Evolutionary conservation across 805 yeast genomes (phyloP).

Genomic region (Limtongia smithiae): DNA sequence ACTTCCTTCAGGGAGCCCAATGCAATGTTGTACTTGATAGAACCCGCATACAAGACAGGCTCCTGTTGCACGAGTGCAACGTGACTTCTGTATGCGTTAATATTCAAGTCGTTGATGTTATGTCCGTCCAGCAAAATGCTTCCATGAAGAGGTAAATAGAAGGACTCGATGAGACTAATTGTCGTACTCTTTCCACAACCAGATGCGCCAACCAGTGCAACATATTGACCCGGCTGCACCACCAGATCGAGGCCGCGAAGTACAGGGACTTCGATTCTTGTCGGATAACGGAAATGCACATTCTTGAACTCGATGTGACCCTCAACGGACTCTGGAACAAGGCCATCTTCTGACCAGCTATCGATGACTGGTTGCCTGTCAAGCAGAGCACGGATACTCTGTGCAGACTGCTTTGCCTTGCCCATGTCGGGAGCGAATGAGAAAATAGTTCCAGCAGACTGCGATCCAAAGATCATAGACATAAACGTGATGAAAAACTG

Average conservation of each 20-base stretch:
- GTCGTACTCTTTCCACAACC: constrained; percentile 47
- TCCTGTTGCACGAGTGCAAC: constrained; percentile 64
- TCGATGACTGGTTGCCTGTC: constrained; percentile 39
- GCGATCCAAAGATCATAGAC: constrained; percentile 43
- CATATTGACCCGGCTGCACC: constrained; percentile 73
- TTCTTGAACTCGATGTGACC: constrained; percentile 54
- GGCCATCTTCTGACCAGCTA: constrained; percentile 35
- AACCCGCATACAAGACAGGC: constrained; percentile 64
- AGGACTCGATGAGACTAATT: constrained; percentile 53
- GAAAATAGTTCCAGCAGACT: constrained; percentile 42
- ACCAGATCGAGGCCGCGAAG: constrained; percentile 31
- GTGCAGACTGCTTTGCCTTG: constrained; percentile 41
- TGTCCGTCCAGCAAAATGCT: constrained; percentile 51
- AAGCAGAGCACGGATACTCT: constrained; percentile 36
- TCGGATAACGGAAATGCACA: constrained; percentile 35
- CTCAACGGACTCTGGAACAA: constrained; percentile 26
- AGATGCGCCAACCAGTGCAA: constrained; percentile 92
- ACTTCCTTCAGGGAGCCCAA: constrained; percentile 36
- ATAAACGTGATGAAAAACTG: constrained; percentile 42
- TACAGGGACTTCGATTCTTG: constrained; percentile 34
- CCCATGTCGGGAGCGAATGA: constrained; percentile 46
- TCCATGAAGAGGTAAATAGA: constrained; percentile 51
- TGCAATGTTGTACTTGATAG: constrained; percentile 72
- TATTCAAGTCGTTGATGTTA: constrained; percentile 47
- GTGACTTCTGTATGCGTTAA: constrained; percentile 50